Evolutionary conservation across 2,329 filamentous ascomycete genomes (phyloP).

Genomic region (Aspergillus intermedius): DNA sequence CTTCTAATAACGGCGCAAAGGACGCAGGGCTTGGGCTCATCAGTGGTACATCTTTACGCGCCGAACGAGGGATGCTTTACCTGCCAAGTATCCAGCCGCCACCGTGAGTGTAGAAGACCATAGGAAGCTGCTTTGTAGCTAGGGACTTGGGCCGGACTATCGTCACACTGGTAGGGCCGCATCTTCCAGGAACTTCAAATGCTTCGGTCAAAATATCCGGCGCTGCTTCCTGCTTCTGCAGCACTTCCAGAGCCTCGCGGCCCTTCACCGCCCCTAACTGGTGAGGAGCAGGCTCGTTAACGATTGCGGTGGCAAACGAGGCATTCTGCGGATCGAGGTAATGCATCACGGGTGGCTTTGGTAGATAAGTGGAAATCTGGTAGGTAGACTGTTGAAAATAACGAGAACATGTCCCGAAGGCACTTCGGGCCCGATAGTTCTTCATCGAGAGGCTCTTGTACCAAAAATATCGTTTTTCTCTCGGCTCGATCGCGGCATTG

Average conservation of each 20-base stretch:
- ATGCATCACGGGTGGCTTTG: not conserved
- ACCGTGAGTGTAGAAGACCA: conserved; percentile 11
- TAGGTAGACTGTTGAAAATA: not conserved
- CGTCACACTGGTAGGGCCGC: not conserved
- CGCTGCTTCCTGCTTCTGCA: conserved; percentile 2
- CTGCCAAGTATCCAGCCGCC: conserved; percentile 10
- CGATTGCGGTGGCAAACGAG: not conserved
- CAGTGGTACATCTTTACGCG: not conserved
- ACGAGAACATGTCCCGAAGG: not conserved
- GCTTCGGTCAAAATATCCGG: conserved; percentile 1
- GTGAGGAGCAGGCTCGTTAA: not conserved
- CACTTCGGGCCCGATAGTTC: not conserved
- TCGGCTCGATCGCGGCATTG: not conserved
- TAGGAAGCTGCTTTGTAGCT: not conserved
- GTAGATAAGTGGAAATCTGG: not conserved
- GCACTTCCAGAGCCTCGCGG: conserved; percentile 1
- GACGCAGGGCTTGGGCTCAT: not conserved
- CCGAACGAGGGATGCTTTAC: not conserved
- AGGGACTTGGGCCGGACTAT: conserved; percentile 1
- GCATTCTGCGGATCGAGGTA: not conserved
- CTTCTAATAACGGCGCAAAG: not conserved
- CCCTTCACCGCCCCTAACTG: not conserved
- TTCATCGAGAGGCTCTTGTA: not conserved
- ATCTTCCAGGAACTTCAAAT: conserved; percentile 1
- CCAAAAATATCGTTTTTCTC: not conserved